Evolutionary conservation across 805 yeast species (phyloP).

Genomic region (Candida maris): DNA sequence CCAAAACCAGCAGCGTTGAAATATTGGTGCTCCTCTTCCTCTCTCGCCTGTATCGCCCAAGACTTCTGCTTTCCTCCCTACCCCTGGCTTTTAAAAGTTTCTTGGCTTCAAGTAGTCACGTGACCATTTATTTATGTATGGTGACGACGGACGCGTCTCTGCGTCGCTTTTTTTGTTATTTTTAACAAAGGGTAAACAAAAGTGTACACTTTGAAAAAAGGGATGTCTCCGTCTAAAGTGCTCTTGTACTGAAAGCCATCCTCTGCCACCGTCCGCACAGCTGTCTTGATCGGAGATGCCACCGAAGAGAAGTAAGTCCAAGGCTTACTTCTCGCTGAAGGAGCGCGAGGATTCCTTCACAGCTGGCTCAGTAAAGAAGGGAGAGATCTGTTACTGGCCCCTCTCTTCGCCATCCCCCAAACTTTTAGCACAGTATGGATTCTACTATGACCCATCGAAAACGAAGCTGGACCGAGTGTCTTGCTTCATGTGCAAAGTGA

Average conservation of each 20-base stretch:
- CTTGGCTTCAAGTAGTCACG: too few relatives aligned
- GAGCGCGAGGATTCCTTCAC: constrained; percentile 21
- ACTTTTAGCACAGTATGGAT: constrained; percentile 53
- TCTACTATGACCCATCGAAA: constrained; percentile 52
- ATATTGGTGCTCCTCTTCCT: too few relatives aligned
- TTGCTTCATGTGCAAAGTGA: constrained; percentile 55
- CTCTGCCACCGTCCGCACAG: too few relatives aligned
- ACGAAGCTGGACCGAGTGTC: constrained; percentile 47
- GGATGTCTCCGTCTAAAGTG: too few relatives aligned
- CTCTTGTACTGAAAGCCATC: too few relatives aligned
- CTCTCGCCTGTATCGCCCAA: too few relatives aligned
- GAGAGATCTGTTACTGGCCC: constrained; percentile 31
- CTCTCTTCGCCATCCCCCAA: constrained; percentile 21
- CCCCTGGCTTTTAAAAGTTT: too few relatives aligned
- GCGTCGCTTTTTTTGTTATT: background rate
- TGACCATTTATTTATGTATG: too few relatives aligned
- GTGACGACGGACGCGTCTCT: constrained; percentile 1
- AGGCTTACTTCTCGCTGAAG: constrained; percentile 10
- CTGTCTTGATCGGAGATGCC: constrained; percentile 8
- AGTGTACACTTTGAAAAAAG: background rate
- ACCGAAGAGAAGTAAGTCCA: constrained; percentile 5
- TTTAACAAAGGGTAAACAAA: background rate
- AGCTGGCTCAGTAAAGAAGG: constrained; percentile 17
- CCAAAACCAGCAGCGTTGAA: too few relatives aligned
- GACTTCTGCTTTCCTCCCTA: too few relatives aligned